Conservation (phyloP, 2,329 filamentous ascomycete genomes). For the Exutisphaerella laricina region DNA sequence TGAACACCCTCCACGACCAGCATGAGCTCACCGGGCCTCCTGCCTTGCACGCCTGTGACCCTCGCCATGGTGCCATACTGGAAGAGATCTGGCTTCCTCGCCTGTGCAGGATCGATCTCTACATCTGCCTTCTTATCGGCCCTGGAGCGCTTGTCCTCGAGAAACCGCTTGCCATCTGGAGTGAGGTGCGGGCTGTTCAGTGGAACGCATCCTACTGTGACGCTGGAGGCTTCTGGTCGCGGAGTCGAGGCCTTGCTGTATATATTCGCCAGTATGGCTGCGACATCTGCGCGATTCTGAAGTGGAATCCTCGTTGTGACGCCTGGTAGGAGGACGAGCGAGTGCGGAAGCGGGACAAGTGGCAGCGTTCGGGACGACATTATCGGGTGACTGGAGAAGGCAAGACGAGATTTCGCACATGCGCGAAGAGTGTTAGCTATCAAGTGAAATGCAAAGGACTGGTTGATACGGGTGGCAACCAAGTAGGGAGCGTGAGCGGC, state of each 20-base stretch:
- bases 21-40: conserved; percentile 57
- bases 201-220: conserved; percentile 84
- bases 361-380: conserved; percentile 47
- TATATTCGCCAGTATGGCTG: conserved; percentile 77
- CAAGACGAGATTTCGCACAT: background rate
- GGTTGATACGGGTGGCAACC: background rate
- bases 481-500: background rate
- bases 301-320: conserved; percentile 80
- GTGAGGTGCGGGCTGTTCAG: conserved; percentile 70
- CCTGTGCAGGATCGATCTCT: conserved; percentile 47
- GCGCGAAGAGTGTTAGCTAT: background rate
- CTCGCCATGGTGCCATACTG: conserved; percentile 67
- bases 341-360: conserved; percentile 74
- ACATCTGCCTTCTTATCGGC: conserved; percentile 43
- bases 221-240: conserved; percentile 58
- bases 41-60: conserved; percentile 46
- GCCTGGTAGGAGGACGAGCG: conserved; percentile 77
- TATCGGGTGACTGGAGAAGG: background rate
- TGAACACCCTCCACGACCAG: conserved; percentile 80
- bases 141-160: conserved; percentile 55
- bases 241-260: conserved; percentile 67
- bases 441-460: background rate
- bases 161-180: conserved; percentile 67
- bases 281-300: conserved; percentile 77
- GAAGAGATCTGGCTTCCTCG: conserved; percentile 61